Base-by-base conservation (phyloP, 441 rosid species). In the Bocquillonia castaneifolia region DNA sequence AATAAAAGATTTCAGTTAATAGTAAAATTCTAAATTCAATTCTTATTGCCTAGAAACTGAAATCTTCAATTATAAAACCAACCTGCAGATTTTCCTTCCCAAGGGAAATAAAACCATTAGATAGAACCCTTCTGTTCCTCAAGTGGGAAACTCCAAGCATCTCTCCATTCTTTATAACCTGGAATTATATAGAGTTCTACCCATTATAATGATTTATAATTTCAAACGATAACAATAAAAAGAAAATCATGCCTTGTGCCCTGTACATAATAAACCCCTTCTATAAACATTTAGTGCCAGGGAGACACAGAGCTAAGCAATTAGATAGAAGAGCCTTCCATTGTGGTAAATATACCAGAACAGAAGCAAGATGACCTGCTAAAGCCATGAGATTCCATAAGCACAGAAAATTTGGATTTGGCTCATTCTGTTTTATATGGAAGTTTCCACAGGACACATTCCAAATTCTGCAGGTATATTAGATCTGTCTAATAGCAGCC, bases 131-230 rank as follows among this genome's bases (percentile, higher is more conserved):
- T 80, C 97, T 85, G 67, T 89, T 93, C 82, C 96, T 88, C 78
- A 93, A 79, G 80, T 91, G 96, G 71, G 99, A 91, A 78, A 93
- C 97, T 72, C 99, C 97, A 69, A 93, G 97, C 99, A 93, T 93
- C 85, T 93, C 99, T 75, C 99, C 97, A 63, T 93, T 93, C 81
- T 88, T 93, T 72, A 93, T 91, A 72, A 93, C 99, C 97, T 91
- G 90, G 63, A 60, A 81, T 61, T 59, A 76, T 15, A 40, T 17
- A 48, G 13, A 29, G 47, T 18, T 40, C 26, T 47, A 74, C 34
- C 10, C 3, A 9, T 52, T n/a, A 10, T 29, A 55, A 37, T 45
- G 64, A 59, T 37, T 23, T 29, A 53, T 47, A 67, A 22, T 32
- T 61, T 20, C 5, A 34, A 20, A 56, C 32, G 2, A 36, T 58